Evolutionary conservation across 495 filamentous ascomycete species (phyloP), one percentile per base, ranked within the genome.

Genomic region (Pyrenula aspistea): DNA sequence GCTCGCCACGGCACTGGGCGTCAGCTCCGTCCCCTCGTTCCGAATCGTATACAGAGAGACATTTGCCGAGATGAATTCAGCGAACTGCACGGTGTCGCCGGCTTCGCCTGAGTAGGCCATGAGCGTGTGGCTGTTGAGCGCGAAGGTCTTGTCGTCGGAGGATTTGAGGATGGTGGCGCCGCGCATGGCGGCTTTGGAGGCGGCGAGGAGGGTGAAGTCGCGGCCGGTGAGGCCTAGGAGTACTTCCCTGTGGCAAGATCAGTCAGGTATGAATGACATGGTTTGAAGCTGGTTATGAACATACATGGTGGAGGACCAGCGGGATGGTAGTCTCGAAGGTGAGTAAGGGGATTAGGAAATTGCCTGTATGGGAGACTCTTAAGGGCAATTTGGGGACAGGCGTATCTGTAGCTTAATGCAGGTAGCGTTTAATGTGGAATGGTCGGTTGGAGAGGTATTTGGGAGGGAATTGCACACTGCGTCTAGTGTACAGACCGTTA

Each of bases 31-130:
- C 8, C 31, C 15, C 63, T 89, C 85, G 67, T 97, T 97, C 60
- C 93, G 90, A 91, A 96, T 99, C 60, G 87, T 89, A 73, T 99
- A 99, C 66, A 99, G 86, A 71, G 92, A 87, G 64, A 94, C 85
- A 68, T 99, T 97, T 61, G 93, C 94, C 82, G 96, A 91, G 73
- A 97, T 91, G 75, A 90, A 97, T 77, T 99, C 93, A 65, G 93
- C 89, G 70, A 99, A 99, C 83, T 99, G 93, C 53, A 97, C 93
- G 62, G 94, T 97, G 68, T 99, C 93, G 65, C 93, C 93, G 57
- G 94, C 86, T 76, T 99, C 93, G 60, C 93, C 93, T 15, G 87
- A 87, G 72, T 86, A 97, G n/a, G 93, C 91, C 86, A 99, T 91
- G 65, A 99, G 68, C 1, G 88, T 96, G 71, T 95, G 82, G 69